Percentiles rank a stretch among this genome's conserved stretches.
phyloP scores from a whole-genome alignment of 2,329 filamentous ascomycete genomes.

The Escovopsis sp. region DNA sequence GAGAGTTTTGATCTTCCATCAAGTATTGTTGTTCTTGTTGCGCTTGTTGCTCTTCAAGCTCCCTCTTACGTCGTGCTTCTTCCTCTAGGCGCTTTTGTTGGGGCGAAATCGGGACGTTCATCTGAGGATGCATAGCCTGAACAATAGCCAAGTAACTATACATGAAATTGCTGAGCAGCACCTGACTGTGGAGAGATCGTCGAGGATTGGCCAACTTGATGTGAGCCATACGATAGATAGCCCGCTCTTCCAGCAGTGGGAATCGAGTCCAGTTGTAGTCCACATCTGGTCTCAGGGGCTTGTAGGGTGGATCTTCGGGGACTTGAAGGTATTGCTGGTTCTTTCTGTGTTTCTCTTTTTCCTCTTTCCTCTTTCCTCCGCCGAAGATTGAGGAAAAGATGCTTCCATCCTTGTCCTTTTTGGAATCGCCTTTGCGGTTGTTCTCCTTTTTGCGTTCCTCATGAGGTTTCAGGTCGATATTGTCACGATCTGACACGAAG shows the following conservation, averaged over 20 bases:
- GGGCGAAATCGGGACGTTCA: slow-evolving; percentile 74
- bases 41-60: slow-evolving; percentile 38
- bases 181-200: slow-evolving; percentile 81
- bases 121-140: slow-evolving; percentile 94
- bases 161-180: slow-evolving; percentile 98
- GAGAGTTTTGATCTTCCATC: slow-evolving; percentile 29
- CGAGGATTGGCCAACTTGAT: slow-evolving; percentile 98
- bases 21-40: slow-evolving; percentile 35
- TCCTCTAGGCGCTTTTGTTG: slow-evolving; percentile 53
- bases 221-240: slow-evolving; percentile 97
- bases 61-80: slow-evolving; percentile 32
- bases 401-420: slow-evolving; percentile 86
- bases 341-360: slow-evolving; percentile 59
- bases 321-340: slow-evolving; percentile 60
- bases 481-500: slow-evolving; percentile 67
- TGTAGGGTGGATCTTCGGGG: slow-evolving; percentile 64
- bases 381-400: slow-evolving; percentile 92
- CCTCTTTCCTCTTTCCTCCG: slow-evolving; percentile 73
- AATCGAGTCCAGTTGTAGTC: slow-evolving; percentile 96
- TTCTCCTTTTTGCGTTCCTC: slow-evolving; percentile 75
- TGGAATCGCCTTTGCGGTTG: slow-evolving; percentile 58
- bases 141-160: slow-evolving; percentile 98
- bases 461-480: slow-evolving; percentile 53
- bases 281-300: slow-evolving; percentile 66
- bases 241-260: slow-evolving; percentile 85